Conservation (phyloP, 352 stramenopile species). For the Globisporangium cylindrosporum region DNA sequence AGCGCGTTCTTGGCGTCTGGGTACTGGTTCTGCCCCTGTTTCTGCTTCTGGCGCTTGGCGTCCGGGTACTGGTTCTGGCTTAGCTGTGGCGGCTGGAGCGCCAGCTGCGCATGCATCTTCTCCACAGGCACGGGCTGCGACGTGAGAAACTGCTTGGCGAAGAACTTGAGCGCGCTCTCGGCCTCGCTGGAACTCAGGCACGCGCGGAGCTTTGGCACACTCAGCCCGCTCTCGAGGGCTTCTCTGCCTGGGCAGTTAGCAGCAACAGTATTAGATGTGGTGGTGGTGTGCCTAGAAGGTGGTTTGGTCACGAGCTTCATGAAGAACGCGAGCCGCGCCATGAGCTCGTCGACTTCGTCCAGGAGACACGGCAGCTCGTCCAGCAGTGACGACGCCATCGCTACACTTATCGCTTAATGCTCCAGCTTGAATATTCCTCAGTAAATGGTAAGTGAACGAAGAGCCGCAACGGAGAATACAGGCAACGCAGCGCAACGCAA, state of each 20-base stretch:
- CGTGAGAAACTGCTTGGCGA: slow-evolving; percentile 45
- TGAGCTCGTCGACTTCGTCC: slow-evolving; percentile 58
- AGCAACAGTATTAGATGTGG: background rate
- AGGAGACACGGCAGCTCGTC: slow-evolving; percentile 65
- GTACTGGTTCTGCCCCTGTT: slow-evolving; percentile 1
- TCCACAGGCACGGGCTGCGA: slow-evolving; percentile 17
- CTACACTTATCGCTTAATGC: background rate
- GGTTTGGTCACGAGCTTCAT: slow-evolving; percentile 11
- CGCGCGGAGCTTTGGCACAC: background rate
- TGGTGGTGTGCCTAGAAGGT: too few species aligned
- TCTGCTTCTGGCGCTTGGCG: too few species aligned
- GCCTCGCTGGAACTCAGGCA: slow-evolving; percentile 9
- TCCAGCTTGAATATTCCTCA: background rate
- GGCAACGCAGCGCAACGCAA: background rate
- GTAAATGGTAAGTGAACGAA: background rate
- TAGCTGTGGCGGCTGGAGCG: slow-evolving; percentile 16
- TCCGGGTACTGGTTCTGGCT: too few species aligned
- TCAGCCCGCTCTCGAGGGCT: background rate
- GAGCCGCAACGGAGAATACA: background rate
- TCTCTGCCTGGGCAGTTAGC: background rate
- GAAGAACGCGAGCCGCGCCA: slow-evolving; percentile 41
- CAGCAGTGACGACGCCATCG: slow-evolving; percentile 52
- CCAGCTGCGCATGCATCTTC: slow-evolving; percentile 24
- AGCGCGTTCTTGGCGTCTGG: slow-evolving; percentile 15
- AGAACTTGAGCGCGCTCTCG: slow-evolving; percentile 24